Base-by-base conservation (phyloP, 2,329 filamentous ascomycete genomes). In the Hypoxylon sp. region DNA sequence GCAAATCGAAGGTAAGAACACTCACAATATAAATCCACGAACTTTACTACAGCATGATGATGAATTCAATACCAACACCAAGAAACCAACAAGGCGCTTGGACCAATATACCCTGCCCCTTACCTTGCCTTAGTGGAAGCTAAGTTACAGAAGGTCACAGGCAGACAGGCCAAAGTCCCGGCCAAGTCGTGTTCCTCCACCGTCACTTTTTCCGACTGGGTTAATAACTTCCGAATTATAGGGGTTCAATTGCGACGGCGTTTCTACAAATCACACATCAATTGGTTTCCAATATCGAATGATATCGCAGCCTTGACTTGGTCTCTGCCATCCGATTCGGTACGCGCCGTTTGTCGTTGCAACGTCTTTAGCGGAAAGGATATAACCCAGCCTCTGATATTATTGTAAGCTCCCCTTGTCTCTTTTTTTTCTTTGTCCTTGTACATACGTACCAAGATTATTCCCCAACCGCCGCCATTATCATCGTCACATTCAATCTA, bases 191-290 rank as follows among this genome's bases (percentile, higher is more conserved):
- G 6, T 21, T 37, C 38, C 35, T 51, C 47, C 51, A 42, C 36
- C 27, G 48, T 44, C 30, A 52, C 55, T 50, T 56, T 58, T 58
- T 51, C 55, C 51, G 51, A 55, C 25, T 49, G 51, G 55, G 38
- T 16, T 49, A 46, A 34, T 52, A 51, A 47, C 21, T 55, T 49
- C 48, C 48, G 42, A 47, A 27, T 52, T 56, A 52, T 56, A 59
- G 52, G 53, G 49, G 42, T 43, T 53, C 52, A 48, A 57, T 38
- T 48, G 42, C 56, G 37, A 48, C 56, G 41, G 27, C 45, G 34
- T 51, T 32, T 51, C 35, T 52, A 8, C 23, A 30, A 49, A 55
- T 51, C 55, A 58, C 43, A 51, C n/a, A 44, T 42, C 34, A 41
- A 54, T 47, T 42, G 23, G 35, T 45, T 49, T 44, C 42, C 34